Evolutionary conservation across 371 early-diverging fungal genomes (phyloP), one percentile per base, ranked within the genome.

Genomic region (Parasitella parasitica): DNA sequence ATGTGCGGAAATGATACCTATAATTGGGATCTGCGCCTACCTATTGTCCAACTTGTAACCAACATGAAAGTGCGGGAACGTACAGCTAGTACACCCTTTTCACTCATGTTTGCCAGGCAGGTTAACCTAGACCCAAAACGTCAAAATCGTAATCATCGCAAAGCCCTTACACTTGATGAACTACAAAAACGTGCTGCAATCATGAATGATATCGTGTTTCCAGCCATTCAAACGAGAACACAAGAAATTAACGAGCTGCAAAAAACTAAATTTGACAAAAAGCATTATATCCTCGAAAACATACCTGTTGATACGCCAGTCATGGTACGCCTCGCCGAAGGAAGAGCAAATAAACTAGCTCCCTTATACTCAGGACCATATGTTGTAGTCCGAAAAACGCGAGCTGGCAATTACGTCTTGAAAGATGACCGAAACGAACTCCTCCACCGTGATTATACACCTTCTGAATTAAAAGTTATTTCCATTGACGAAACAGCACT

Each of bases 1-100:
- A 55, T 55, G 38, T 34, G 64, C 2, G 35, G 61, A 13, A 57
- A 59, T 46, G 61, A 41, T 16, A 46, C n/a, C 6, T 22, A 27
- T 22, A 64, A 71, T 9, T 77, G 77, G 74, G 53, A 67, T 48
- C 6, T 51, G 1, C 52, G 41, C 18, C 24, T 77, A 18, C 64
- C 69, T 2, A 54, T 51, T 13, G 54, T 57, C 20, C 77, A 77
- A 49, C 22, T 62, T n/a, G 54, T 30, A 16, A 61, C 63, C 1
- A 67, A 62, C 18, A 27, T 30, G 13, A 37, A 55, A 36, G 26
- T 48, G 1, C 16, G 53, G n/a, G 16, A 20, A 6, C 64, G 43
- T 43, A 59, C 61, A n/a, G 55, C 24, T 2, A 56, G 43, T 28
- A 35, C 60, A 15, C 63, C 63, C 2, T 67, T 72, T 34, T 34